Evolutionary conservation across 257 asterid species (phyloP).

Genomic region (Solanum sejunctum): DNA sequence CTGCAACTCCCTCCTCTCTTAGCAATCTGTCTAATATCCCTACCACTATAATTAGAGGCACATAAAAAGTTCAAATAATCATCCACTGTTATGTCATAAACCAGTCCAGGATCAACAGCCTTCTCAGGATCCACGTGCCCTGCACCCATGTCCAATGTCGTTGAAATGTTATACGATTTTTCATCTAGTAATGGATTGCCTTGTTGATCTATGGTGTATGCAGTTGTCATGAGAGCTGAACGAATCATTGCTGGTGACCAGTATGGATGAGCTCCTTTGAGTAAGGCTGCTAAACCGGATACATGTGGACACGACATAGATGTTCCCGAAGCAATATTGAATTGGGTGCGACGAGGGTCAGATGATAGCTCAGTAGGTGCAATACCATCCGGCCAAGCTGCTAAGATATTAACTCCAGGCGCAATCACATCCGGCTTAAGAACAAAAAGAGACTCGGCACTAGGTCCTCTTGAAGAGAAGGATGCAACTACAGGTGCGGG

Average conservation of each 20-base stretch:
- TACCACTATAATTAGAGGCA: constrained; percentile 33
- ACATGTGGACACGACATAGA: constrained; percentile 95
- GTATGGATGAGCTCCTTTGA: constrained; percentile 78
- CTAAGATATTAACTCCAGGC: constrained; percentile 85
- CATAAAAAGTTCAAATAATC: constrained; percentile 68
- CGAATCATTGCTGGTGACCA: constrained; percentile 96
- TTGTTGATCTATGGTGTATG: constrained; percentile 29
- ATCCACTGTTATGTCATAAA: constrained; percentile 31
- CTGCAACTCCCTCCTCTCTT: constrained; percentile 23
- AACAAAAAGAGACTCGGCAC: constrained; percentile 21
- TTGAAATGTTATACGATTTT: constrained; percentile 29
- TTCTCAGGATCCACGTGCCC: constrained; percentile 73
- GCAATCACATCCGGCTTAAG: constrained; percentile 78
- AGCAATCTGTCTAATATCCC: constrained; percentile 30
- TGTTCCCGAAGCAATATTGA: constrained; percentile 69
- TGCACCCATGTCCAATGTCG: constrained; percentile 57
- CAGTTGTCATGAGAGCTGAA: constrained; percentile 84
- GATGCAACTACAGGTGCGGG: constrained; percentile 94
- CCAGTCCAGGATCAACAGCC: constrained; percentile 73
- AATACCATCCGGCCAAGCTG: constrained; percentile 72
- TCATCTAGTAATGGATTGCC: constrained; percentile 59
- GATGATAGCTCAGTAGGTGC: constrained; percentile 47
- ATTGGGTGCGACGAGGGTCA: constrained; percentile 46
- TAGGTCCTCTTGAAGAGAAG: constrained; percentile 83
- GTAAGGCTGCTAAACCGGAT: constrained; percentile 74